These are phyloP conservation scores for Hymenoscyphus scutula DNA, from an alignment of 2,329 filamentous ascomycete species.

Conservation along the genomic window DNA sequence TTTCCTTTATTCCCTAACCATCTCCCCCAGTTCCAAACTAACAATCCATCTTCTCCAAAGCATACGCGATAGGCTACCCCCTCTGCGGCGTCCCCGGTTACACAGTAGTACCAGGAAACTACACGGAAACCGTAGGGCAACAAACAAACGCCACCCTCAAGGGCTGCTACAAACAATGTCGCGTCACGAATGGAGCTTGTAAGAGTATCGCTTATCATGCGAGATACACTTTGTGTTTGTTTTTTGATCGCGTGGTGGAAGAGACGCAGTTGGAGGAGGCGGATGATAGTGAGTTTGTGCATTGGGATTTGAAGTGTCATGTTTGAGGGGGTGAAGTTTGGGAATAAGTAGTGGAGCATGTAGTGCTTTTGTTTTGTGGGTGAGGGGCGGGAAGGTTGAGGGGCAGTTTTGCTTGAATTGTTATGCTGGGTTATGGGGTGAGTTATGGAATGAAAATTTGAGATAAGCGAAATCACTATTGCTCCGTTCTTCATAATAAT, in stretches of 20 bases:
- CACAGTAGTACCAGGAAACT: slow-evolving; percentile 18
- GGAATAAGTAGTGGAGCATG: no score
- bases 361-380: no score
- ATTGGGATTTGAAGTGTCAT: slow-evolving; percentile 20
- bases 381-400: no score
- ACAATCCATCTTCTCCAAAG: slow-evolving; percentile 30
- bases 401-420: no score
- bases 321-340: no score
- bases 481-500: no score
- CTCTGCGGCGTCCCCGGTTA: slow-evolving; percentile 20
- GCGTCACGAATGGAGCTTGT: slow-evolving; percentile 8
- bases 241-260: slow-evolving; percentile 20
- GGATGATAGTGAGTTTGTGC: slow-evolving; percentile 15
- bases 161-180: slow-evolving; percentile 15
- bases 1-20: not conserved
- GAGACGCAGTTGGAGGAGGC: slow-evolving; percentile 18
- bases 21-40: slow-evolving; percentile 19
- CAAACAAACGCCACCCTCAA: slow-evolving; percentile 13
- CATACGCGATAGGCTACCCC: slow-evolving; percentile 18
- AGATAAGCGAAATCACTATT: no score
- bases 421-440: no score
- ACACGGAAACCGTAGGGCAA: slow-evolving; percentile 18
- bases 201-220: slow-evolving; percentile 15
- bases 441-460: no score
- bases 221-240: slow-evolving; percentile 20